Evolutionary conservation across 2,329 filamentous ascomycete genomes (phyloP).

Genomic region (Fusarium agapanthi): DNA sequence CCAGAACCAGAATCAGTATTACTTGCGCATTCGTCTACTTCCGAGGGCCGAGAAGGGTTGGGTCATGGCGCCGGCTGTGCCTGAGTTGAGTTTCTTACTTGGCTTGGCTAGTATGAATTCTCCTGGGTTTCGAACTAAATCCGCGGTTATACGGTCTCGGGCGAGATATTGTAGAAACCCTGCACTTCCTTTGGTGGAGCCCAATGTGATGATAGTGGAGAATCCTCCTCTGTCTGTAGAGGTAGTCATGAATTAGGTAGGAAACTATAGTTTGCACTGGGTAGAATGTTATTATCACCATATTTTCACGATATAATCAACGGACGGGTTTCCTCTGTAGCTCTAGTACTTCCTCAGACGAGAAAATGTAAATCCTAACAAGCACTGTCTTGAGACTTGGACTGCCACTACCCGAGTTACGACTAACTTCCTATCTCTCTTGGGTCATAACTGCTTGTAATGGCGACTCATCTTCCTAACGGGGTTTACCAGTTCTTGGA

Average conservation of each 20-base stretch:
- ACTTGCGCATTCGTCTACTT: not conserved
- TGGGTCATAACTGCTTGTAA: no score
- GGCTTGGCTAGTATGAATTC: not conserved
- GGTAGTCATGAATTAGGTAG: not conserved
- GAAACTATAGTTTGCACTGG: not conserved
- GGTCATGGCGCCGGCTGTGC: not conserved
- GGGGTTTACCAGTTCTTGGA: no score
- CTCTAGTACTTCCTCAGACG: accelerated
- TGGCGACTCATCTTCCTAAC: no score
- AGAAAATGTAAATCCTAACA: not conserved
- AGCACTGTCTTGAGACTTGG: not conserved
- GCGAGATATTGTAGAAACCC: not conserved
- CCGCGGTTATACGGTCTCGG: not conserved
- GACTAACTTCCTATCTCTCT: not conserved
- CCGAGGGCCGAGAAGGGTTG: not conserved
- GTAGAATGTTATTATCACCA: not conserved
- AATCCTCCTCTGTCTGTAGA: not conserved
- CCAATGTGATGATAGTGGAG: not conserved
- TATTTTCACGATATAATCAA: not conserved
- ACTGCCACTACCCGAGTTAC: not conserved
- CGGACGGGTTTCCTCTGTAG: no score
- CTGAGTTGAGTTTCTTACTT: not conserved
- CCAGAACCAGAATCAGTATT: not conserved
- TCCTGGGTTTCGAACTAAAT: not conserved
- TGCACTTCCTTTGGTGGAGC: not conserved